Percentiles rank a stretch among this genome's conserved stretches.
Evolutionary conservation across 495 filamentous ascomycete species (phyloP).

Genomic region (Hyaloscypha hepaticicola): DNA sequence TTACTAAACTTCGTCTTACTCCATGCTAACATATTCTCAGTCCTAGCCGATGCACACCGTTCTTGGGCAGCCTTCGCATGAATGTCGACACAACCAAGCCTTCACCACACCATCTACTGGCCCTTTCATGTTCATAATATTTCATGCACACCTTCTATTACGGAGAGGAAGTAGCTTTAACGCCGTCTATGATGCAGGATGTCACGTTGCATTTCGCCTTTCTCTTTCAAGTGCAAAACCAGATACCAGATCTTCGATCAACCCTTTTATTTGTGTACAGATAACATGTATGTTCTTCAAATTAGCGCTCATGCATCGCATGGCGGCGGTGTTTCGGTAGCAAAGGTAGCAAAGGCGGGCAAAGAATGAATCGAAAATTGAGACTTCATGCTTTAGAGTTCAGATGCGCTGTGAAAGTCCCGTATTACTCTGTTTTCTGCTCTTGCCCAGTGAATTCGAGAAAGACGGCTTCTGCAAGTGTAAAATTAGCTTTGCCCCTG

Average conservation of each 20-base stretch:
- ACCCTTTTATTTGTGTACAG: constrained; percentile 14
- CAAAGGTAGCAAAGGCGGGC: too few species aligned
- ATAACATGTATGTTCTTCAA: background rate
- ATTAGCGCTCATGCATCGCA: constrained; percentile 7
- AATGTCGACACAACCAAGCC: constrained; percentile 23
- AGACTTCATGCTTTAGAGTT: background rate
- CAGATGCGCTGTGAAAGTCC: too few species aligned
- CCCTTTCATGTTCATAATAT: constrained; percentile 18
- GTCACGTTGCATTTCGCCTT: constrained; percentile 5
- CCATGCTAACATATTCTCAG: constrained; percentile 33
- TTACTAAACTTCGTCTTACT: background rate
- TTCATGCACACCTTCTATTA: constrained; percentile 2
- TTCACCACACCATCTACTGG: background rate
- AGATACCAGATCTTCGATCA: constrained; percentile 31
- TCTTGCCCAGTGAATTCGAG: too few species aligned
- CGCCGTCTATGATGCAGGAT: constrained; percentile 17
- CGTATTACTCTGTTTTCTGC: background rate
- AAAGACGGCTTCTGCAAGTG: background rate
- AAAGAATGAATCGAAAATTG: background rate
- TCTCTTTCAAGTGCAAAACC: background rate
- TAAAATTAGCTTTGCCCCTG: background rate
- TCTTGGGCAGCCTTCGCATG: constrained; percentile 40
- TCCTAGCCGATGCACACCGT: constrained; percentile 49
- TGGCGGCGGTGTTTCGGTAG: constrained; percentile 1
- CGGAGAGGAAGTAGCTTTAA: background rate